phyloP scores from a whole-genome alignment of 192 early-diverging fungal genomes.

The Coemansia erecta region DNA sequence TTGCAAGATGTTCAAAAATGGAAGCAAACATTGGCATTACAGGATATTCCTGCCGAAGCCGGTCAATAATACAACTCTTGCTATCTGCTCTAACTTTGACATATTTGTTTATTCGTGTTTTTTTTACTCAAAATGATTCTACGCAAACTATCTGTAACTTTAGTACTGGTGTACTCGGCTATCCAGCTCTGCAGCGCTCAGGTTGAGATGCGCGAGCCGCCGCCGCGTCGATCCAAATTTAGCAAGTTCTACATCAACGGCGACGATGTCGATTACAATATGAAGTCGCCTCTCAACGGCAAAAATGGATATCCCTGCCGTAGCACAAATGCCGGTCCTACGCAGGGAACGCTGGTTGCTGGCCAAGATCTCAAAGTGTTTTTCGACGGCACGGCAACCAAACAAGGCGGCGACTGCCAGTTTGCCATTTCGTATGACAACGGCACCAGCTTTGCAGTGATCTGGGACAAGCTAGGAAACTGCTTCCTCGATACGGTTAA shows the following conservation, averaged over 20 bases:
- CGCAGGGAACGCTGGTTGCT: slow-evolving; percentile 41
- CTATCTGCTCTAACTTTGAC: background rate
- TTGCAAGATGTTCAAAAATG: too few species aligned
- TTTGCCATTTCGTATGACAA: slow-evolving; percentile 52
- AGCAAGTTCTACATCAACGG: slow-evolving; percentile 34
- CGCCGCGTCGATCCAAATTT: slow-evolving; percentile 49
- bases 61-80: background rate
- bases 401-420: slow-evolving; percentile 49
- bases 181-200: slow-evolving; percentile 24
- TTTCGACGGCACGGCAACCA: slow-evolving; percentile 46
- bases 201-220: slow-evolving; percentile 44
- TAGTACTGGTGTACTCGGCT: slow-evolving; percentile 1
- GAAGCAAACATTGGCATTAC: too few species aligned
- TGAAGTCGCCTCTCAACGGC: slow-evolving; percentile 40
- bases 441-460: slow-evolving; percentile 56
- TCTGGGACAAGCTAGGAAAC: slow-evolving; percentile 53
- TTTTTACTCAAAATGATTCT: slow-evolving; percentile 2
- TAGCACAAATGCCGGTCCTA: slow-evolving; percentile 22
- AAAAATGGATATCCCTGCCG: slow-evolving; percentile 43
- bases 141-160: background rate
- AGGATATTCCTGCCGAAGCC: background rate
- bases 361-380: slow-evolving; percentile 52
- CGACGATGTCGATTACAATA: slow-evolving; percentile 51
- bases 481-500: slow-evolving; percentile 50
- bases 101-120: background rate